phyloP scores from a whole-genome alignment of 2,329 filamentous ascomycete genomes.

The Rutstroemia sp. region DNA sequence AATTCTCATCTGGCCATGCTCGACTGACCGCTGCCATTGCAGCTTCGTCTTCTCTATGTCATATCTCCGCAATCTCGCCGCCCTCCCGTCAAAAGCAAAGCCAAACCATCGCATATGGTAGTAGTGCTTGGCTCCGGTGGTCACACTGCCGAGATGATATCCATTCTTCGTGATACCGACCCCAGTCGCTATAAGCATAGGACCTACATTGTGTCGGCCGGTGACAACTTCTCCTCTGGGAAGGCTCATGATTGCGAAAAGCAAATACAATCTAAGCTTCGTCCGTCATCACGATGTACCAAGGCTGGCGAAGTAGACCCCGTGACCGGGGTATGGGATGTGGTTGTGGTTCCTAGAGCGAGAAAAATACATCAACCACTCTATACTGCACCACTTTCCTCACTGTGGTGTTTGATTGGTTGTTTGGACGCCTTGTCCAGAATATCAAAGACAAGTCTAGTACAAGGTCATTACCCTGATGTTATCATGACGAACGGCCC shows the following conservation, averaged over 20 bases:
- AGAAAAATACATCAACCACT: constrained; percentile 76
- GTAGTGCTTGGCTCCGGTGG: constrained; percentile 88
- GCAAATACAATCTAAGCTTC: constrained; percentile 23
- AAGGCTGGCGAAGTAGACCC: constrained; percentile 13
- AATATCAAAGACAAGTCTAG: constrained; percentile 22
- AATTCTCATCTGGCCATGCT: not conserved
- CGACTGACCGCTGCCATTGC: not conserved
- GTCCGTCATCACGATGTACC: constrained; percentile 5
- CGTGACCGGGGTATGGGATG: constrained; percentile 28
- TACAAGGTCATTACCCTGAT: constrained; percentile 50
- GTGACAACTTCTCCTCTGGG: constrained; percentile 63
- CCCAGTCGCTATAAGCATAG: constrained; percentile 51
- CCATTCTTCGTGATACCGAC: constrained; percentile 61
- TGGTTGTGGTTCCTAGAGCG: constrained; percentile 67
- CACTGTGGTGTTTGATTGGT: constrained; percentile 55
- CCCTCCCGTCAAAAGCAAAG: constrained; percentile 17
- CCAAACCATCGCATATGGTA: constrained; percentile 52
- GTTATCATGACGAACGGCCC: constrained; percentile 83
- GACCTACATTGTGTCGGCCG: constrained; percentile 69
- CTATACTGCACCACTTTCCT: constrained; percentile 62
- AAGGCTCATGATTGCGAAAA: constrained; percentile 59
- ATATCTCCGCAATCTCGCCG: constrained; percentile 17
- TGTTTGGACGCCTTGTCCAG: constrained; percentile 49
- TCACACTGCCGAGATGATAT: constrained; percentile 91
- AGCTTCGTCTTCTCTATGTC: constrained; percentile 28